Evolutionary conservation across 768 basidiomycete genomes (phyloP).

Genomic region (Rhizopogon roseolus): DNA sequence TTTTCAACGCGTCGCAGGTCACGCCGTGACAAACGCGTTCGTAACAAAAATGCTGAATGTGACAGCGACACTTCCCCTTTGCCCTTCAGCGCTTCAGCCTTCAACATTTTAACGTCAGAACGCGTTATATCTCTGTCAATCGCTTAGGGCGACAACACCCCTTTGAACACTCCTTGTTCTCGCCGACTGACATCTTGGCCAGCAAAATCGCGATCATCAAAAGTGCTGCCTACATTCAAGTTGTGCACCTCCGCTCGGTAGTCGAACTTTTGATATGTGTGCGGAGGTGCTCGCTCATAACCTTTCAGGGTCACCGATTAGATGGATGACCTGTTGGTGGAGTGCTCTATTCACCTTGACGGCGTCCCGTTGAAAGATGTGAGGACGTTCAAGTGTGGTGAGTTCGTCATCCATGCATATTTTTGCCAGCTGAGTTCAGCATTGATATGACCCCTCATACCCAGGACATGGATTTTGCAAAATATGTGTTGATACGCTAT

Average conservation of each 20-base stretch:
- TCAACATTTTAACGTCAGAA: not conserved
- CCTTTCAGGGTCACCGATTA: not conserved
- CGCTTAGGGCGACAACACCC: too few species aligned
- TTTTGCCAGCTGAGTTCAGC: not conserved
- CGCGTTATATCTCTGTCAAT: not conserved
- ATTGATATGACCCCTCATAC: slow-evolving; percentile 7
- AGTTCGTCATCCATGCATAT: not conserved
- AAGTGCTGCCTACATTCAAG: not conserved
- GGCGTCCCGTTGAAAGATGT: slow-evolving; percentile 21
- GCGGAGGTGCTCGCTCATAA: not conserved
- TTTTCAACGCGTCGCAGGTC: too few species aligned
- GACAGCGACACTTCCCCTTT: not conserved
- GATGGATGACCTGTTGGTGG: slow-evolving; percentile 19
- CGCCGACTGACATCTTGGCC: not conserved
- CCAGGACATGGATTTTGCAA: slow-evolving; percentile 29
- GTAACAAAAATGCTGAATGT: not conserved
- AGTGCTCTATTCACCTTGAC: slow-evolving; percentile 28
- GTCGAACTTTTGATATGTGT: not conserved
- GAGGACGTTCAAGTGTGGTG: slow-evolving; percentile 27
- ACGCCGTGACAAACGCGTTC: not conserved
- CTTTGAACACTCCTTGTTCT: not conserved
- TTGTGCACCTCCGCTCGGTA: not conserved
- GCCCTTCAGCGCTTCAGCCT: not conserved
- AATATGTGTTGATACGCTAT: slow-evolving; percentile 21
- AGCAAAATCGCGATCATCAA: not conserved